phyloP scores from a whole-genome alignment of 2,329 filamentous ascomycete genomes.

The Botrytis hyacinthi region DNA sequence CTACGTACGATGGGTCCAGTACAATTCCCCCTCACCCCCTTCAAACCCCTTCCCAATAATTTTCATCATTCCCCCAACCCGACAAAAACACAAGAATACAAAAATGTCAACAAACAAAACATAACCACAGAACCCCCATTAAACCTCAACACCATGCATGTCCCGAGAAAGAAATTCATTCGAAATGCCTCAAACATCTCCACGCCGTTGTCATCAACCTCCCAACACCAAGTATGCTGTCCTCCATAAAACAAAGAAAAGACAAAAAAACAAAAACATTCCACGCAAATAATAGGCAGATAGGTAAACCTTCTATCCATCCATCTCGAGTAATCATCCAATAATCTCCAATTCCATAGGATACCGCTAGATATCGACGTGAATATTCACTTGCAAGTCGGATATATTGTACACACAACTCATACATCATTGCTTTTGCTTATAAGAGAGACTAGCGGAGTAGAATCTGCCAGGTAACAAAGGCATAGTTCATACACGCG shows the following conservation, averaged over 20 bases:
- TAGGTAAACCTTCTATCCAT: constrained; percentile 39
- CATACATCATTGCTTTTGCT: neutral
- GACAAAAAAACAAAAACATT: constrained; percentile 36
- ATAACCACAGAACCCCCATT: neutral
- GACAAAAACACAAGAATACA: neutral
- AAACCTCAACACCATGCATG: too few species aligned
- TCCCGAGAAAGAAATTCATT: too few species aligned
- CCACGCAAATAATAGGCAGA: constrained; percentile 46
- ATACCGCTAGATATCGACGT: neutral
- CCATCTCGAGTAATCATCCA: too few species aligned
- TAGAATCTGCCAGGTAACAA: too few species aligned
- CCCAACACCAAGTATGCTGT: too few species aligned
- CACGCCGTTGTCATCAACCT: too few species aligned
- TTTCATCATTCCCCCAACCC: neutral
- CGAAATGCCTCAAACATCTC: too few species aligned
- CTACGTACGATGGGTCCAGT: neutral
- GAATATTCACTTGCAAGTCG: too few species aligned
- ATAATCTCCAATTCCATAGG: too few species aligned
- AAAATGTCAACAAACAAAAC: neutral
- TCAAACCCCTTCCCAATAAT: neutral
- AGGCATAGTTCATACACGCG: too few species aligned
- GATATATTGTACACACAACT: neutral
- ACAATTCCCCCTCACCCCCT: too few species aligned
- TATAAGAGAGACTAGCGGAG: neutral
- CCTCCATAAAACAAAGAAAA: neutral